Conservation (phyloP, 2,329 filamentous ascomycete species). For the Pseudogymnoascus sp. region DNA sequence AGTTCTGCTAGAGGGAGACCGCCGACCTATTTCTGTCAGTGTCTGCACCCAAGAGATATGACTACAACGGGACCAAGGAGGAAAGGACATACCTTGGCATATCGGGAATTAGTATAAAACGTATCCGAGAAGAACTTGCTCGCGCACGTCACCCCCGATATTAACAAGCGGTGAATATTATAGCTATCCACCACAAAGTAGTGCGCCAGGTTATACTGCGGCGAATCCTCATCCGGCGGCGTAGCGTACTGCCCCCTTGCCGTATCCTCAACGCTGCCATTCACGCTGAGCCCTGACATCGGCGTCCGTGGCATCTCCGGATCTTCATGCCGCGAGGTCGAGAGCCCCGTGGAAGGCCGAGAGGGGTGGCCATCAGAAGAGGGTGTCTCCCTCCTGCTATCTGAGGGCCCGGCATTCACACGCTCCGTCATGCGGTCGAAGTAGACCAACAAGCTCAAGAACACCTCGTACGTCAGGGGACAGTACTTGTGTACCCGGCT, state of each 20-base stretch:
- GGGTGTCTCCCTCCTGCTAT: neutral
- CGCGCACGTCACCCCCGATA: conserved; percentile 92
- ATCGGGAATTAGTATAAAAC: conserved; percentile 98
- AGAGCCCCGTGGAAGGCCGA: conserved; percentile 3
- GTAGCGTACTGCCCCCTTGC: conserved; percentile 24
- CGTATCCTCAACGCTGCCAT: conserved; percentile 21
- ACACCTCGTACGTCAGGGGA: conserved; percentile 96
- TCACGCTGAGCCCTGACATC: conserved; percentile 24
- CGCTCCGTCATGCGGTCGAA: conserved; percentile 98
- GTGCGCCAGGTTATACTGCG: conserved; percentile 43
- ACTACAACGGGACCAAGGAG: neutral
- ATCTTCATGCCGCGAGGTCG: neutral
- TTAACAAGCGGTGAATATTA: conserved; percentile 95
- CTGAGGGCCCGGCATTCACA: conserved; percentile 68
- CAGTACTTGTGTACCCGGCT: conserved; percentile 98
- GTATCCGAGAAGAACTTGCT: conserved; percentile 99
- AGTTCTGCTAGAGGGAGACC: conserved; percentile 85
- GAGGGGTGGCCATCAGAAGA: neutral
- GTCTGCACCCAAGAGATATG: neutral
- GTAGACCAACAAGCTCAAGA: conserved; percentile 88
- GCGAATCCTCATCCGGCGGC: conserved; percentile 16
- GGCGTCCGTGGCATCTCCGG: conserved; percentile 10
- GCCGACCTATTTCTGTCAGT: conserved; percentile 59
- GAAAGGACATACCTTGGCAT: conserved; percentile 72
- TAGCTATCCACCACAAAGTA: conserved; percentile 97